Evolutionary conservation across 1,284 basidiomycete genomes (phyloP), one percentile per base, ranked within the genome.

Genomic region (Ganoderma lucidum): DNA sequence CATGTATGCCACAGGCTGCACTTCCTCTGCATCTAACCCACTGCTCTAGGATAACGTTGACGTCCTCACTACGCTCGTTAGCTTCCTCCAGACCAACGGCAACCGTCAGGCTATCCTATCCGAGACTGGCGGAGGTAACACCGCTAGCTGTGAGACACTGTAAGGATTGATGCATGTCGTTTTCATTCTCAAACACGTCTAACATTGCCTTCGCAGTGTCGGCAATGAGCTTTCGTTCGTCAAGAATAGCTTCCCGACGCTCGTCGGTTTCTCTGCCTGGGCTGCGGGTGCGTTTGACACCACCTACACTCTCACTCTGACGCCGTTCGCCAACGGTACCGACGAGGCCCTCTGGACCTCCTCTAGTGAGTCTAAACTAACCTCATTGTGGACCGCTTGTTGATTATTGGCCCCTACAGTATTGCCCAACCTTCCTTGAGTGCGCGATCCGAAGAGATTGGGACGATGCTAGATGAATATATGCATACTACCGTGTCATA

Each of bases 71-170:
- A 82, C 81, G 17, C 82, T 89, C 28, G 82, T 84, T 45, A 73
- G 73, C 53, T 89, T 83, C 81, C 80, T 90, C 48, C 75, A 85
- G 69, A 63, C 76, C 17, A 86, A 86, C 72, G 86, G 85, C 37
- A 83, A 84, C 75, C 83, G 88, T 58, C 86, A 88, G 75, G 88
- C 87, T 2, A 80, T 90, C 73, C 79, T 88, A 37, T 85, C 84
- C 67, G 88, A 90, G 79, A 88, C 87, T 41, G 88, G 88, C 42
- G 88, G 87, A 63, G 87, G 86, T 69, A 86, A 86, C 70, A 86
- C 85, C 28, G 74, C 81, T 6, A 85, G 83, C 71, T 87, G 86
- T 78, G 82, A 85, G 73, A 81, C 80, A 23, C 72, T 80, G 83
- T 85, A 74, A 44, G 80, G 69, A 10, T 23, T 28, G 12, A 15